Base-by-base conservation (phyloP, 208 protist species). In the Acanthamoeba royreba region DNA sequence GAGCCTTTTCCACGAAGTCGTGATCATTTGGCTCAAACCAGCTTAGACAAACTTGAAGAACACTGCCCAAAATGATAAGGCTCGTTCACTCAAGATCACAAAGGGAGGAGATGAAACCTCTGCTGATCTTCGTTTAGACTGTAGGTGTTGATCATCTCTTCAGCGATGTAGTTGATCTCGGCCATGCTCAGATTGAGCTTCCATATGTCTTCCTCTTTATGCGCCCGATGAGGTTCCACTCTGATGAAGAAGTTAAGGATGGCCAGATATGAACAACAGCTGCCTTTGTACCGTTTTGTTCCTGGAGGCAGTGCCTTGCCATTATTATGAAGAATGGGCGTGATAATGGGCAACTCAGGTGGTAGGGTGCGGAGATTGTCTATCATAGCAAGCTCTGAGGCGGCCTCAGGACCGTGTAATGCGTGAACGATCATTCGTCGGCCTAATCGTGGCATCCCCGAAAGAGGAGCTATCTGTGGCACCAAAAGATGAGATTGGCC, bases 391-490 rank as follows among this genome's bases (percentile, higher is more conserved):
- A 93, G 38, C 22, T 81, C 63, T 3, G 45, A 66, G 25, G 19
- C 25, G 0, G 88, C 88, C 53, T 93, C 88, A 1, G 88, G 88
- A 0, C 88, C 88, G 31, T 93, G 88, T 40, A 93, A 19, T 5
- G 88, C 88, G 25, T 93, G 88, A 15, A 93, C 88, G 0, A 55
- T 93, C 22, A 63, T 40, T 4, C 46, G 45, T 28, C 88, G 55
- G 61, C 88, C 88, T 35, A 93, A 69, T 8, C 63, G 42, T 0
- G 88, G 88, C 42, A 81, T 53, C 17, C n/a, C 61, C 35, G 88
- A 43, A 46, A 93, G 88, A 17, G 88, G 88, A 25, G 40, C 63
- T n/a, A 93, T 93, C 88, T 93, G 55, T n/a, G n/a, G n/a, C n/a
- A n/a, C n/a, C n/a, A n/a, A n/a, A n/a, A n/a, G n/a, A n/a, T n/a